Evolutionary conservation across 768 basidiomycete genomes (phyloP).

Genomic region (Rossbeevera mucosa): DNA sequence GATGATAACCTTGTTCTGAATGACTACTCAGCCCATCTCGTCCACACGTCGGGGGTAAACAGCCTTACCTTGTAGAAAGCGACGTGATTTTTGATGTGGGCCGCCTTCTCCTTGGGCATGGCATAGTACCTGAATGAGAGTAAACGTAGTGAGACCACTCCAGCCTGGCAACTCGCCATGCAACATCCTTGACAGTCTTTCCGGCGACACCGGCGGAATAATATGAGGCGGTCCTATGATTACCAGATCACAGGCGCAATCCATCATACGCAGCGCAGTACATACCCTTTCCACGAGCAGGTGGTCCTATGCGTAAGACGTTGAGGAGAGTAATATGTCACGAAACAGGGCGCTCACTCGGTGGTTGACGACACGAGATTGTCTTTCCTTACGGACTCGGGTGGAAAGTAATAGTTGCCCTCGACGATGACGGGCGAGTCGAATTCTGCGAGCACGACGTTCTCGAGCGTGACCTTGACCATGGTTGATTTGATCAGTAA

Average conservation of each 20-base stretch:
- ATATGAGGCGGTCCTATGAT: slow-evolving; percentile 55
- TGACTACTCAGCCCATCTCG: background rate
- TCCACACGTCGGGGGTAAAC: background rate
- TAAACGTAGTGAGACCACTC: background rate
- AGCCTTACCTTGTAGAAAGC: slow-evolving; percentile 71
- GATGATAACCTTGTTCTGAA: slow-evolving; percentile 21
- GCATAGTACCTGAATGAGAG: slow-evolving; percentile 62
- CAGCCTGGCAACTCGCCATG: slow-evolving; percentile 46
- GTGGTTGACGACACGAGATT: slow-evolving; percentile 51
- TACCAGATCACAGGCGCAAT: background rate
- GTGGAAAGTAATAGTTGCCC: slow-evolving; percentile 73
- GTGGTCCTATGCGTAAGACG: slow-evolving; percentile 34
- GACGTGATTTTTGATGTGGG: slow-evolving; percentile 58
- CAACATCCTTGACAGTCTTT: slow-evolving; percentile 50
- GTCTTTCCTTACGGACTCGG: slow-evolving; percentile 42
- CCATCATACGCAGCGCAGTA: background rate
- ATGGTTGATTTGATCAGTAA: slow-evolving; percentile 12
- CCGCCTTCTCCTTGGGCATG: slow-evolving; percentile 48
- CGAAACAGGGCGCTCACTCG: slow-evolving; percentile 33
- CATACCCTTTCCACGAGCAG: slow-evolving; percentile 73
- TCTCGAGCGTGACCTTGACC: slow-evolving; percentile 52
- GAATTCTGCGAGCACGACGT: slow-evolving; percentile 53
- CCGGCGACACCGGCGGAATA: slow-evolving; percentile 54
- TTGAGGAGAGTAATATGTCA: slow-evolving; percentile 3
- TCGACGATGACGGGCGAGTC: slow-evolving; percentile 54